These are phyloP conservation scores for Fusarium compactum DNA, from an alignment of 2,329 filamentous ascomycete genomes.

Conservation along the genomic window DNA sequence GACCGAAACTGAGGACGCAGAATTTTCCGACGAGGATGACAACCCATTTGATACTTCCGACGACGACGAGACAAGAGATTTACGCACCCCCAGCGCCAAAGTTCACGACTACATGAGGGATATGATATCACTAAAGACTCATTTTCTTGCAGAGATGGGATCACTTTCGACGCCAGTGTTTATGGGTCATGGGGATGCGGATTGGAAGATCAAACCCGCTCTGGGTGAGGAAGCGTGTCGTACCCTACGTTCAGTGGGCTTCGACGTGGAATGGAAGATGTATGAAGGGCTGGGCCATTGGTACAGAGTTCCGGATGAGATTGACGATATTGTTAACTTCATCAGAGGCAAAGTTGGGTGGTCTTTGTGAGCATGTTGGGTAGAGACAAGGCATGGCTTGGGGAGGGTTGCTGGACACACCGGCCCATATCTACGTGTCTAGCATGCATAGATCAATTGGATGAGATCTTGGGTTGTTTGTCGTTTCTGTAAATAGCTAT, in stretches of 20 bases:
- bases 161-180: slow-evolving; percentile 54
- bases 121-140: slow-evolving; percentile 41
- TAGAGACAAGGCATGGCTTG: not conserved
- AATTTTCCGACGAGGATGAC: slow-evolving; percentile 21
- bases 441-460: not conserved
- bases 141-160: slow-evolving; percentile 11
- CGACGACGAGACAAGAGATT: not conserved
- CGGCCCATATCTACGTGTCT: not conserved
- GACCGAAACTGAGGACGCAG: slow-evolving; percentile 5
- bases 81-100: slow-evolving; percentile 34
- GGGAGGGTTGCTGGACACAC: not conserved
- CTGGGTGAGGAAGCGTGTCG: slow-evolving; percentile 50
- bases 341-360: slow-evolving; percentile 10
- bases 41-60: slow-evolving; percentile 42
- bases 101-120: slow-evolving; percentile 50
- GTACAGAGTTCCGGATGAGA: slow-evolving; percentile 60
- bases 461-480: not conserved
- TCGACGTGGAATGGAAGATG: slow-evolving; percentile 42
- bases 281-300: slow-evolving; percentile 61
- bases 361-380: not conserved
- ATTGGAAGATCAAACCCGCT: slow-evolving; percentile 53
- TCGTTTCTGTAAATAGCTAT: not conserved
- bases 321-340: slow-evolving; percentile 58
- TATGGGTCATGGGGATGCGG: slow-evolving; percentile 56
- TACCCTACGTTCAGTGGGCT: slow-evolving; percentile 49